Evolutionary conservation across 1,139 yeast genomes (phyloP).

Genomic region (Taiozyma sp.): DNA sequence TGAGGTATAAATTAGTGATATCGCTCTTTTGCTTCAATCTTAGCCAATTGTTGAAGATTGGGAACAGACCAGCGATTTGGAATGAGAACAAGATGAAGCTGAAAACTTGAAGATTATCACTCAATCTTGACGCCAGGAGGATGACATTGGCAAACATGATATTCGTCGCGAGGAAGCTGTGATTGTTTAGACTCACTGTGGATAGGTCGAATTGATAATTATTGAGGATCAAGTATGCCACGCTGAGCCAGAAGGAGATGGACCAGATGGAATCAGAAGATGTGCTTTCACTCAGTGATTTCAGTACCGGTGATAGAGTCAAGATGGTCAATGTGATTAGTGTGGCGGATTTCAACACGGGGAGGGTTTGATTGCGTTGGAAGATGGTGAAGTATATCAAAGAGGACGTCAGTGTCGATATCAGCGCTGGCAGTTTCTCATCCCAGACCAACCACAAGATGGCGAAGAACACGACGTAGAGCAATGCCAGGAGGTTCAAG

Average conservation of each 20-base stretch:
- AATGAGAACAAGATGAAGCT: slow-evolving; percentile 74
- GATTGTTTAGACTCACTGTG: neutral
- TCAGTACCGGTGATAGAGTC: slow-evolving; percentile 83
- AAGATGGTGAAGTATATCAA: slow-evolving; percentile 34
- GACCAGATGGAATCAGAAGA: slow-evolving; percentile 97
- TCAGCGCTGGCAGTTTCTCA: slow-evolving; percentile 18
- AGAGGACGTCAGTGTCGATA: slow-evolving; percentile 26
- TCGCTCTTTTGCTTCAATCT: neutral
- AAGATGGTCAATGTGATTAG: slow-evolving; percentile 67
- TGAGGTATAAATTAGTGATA: neutral
- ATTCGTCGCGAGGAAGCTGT: slow-evolving; percentile 75
- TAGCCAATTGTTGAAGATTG: slow-evolving; percentile 61
- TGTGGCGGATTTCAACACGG: slow-evolving; percentile 51
- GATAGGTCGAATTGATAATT: slow-evolving; percentile 21
- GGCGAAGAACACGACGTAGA: slow-evolving; percentile 59
- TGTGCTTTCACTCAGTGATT: slow-evolving; percentile 83
- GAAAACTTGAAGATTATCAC: slow-evolving; percentile 72
- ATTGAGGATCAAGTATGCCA: slow-evolving; percentile 35
- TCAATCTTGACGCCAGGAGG: slow-evolving; percentile 80
- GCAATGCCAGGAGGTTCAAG: slow-evolving; percentile 54
- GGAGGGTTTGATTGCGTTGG: neutral
- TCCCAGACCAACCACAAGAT: slow-evolving; percentile 35
- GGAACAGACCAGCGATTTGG: slow-evolving; percentile 67
- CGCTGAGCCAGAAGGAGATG: slow-evolving; percentile 69
- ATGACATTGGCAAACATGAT: slow-evolving; percentile 82